Evolutionary conservation across 2,329 filamentous ascomycete species (phyloP), one percentile per base, ranked within the genome.

Genomic region (Aspergillus carbonarius): DNA sequence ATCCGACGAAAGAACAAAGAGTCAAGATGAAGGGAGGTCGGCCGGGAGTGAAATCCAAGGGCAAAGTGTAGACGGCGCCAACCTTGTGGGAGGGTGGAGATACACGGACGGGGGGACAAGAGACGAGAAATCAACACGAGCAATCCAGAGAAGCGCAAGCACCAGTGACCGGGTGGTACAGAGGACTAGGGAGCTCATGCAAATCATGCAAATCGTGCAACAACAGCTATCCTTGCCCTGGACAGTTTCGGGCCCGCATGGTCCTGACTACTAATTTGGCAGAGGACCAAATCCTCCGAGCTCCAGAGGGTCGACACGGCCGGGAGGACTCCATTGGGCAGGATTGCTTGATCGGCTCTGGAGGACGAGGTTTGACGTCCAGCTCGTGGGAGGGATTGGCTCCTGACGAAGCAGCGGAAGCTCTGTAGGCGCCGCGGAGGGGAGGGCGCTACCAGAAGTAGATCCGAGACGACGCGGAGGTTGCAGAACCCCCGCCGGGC

Each of bases 371-470:
- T 39, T 30, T 27, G 40, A 50, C 42, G 40, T 39, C 30, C 25
- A 47, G 58, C 30, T 58, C 15, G 20, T 48, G 23, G 35, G 40
- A 52, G n/a, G 42, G 46, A 66, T 63, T 66, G 64, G 64, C 51
- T 62, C 35, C n/a, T 13, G 27, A 37, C 32, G 17, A 39, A 44
- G 32, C 32, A n/a, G 49, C 20, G 51, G 55, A 23, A 54, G 27
- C n/a, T 55, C 32, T 61, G 55, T 63, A 66, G 57, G 51, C 64
- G 64, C 64, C 57, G 61, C 55, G 39, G 58, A 55, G 55, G 56
- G 46, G 48, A 42, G 56, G 27, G 54, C 61, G 58, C 61, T 54
- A 53, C 34, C 48, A 32, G 54, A 55, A 52, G 44, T 46, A 59
- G 34, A 23, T 34, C 39, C 30, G 10, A 23, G 52, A 50, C 35